phyloP scores from a whole-genome alignment of 164 flowering plant species.

The Chimonanthus salicifolius region DNA sequence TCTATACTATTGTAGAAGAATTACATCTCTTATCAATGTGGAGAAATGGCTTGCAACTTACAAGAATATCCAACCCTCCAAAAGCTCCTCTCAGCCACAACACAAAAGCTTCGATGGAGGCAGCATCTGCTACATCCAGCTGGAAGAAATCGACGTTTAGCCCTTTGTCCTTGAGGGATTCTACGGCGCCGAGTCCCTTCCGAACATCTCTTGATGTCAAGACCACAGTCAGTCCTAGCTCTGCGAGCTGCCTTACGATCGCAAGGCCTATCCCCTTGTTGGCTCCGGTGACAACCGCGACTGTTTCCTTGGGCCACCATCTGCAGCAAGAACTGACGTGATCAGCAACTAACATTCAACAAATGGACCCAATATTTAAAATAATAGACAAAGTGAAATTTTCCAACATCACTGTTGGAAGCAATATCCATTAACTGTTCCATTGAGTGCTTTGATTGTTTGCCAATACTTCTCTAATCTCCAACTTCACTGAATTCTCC shows the following conservation, averaged over 20 bases:
- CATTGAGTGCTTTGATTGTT: too few relatives aligned
- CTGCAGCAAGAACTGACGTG: constrained; percentile 16
- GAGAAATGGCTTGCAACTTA: constrained; percentile 22
- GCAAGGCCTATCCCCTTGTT: constrained; percentile 83
- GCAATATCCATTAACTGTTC: too few relatives aligned
- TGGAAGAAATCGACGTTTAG: constrained; percentile 33
- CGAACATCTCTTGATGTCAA: constrained; percentile 56
- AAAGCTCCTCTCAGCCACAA: constrained; percentile 36
- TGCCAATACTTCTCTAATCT: too few relatives aligned
- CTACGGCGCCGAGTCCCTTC: constrained; percentile 49
- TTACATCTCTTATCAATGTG: too few relatives aligned
- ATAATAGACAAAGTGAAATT: too few relatives aligned
- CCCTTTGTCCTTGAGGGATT: constrained; percentile 31
- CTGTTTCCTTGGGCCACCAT: constrained; percentile 76
- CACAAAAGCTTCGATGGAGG: constrained; percentile 47
- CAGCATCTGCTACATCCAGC: constrained; percentile 54
- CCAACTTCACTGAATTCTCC: too few relatives aligned
- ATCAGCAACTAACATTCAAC: neutral
- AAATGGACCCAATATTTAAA: too few relatives aligned
- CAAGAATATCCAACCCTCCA: constrained; percentile 59
- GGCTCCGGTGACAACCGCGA: constrained; percentile 76
- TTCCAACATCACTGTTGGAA: too few relatives aligned
- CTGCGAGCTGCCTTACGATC: constrained; percentile 51
- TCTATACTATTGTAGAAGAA: too few relatives aligned
- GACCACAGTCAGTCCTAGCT: constrained; percentile 63